A percentile compares a stretch with the other conserved stretches of the same genome.
Evolutionary conservation across 108 stramenopile species (phyloP).

Genomic region (Stephanodiscus triporus): DNA sequence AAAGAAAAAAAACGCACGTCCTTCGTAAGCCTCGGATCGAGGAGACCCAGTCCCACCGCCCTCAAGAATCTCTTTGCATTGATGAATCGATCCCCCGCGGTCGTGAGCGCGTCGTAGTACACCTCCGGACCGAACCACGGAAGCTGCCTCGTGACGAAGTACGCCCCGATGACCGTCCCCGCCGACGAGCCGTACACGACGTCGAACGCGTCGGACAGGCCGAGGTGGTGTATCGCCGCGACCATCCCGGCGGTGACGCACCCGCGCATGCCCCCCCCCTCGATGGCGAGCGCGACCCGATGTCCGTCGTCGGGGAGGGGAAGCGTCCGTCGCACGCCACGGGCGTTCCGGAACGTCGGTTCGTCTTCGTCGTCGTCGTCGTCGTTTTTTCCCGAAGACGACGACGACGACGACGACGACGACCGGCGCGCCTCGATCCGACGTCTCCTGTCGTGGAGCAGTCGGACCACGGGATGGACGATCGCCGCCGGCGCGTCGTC

Average conservation of each 20-base stretch:
- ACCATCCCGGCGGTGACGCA: conserved; percentile 96
- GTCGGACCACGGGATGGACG: conserved; percentile 75
- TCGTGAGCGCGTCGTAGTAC: conserved; percentile 92
- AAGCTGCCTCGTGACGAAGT: conserved; percentile 86
- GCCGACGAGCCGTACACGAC: conserved; percentile 94
- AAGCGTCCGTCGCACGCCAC: conserved; percentile 21
- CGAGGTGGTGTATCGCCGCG: conserved; percentile 82
- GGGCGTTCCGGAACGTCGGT: conserved; percentile 1
- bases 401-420: conserved; percentile 30
- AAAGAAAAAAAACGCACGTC: conserved; percentile 51
- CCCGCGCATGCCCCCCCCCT: conserved; percentile 97
- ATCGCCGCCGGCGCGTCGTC: no score
- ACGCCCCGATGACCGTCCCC: conserved; percentile 87
- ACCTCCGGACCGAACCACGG: conserved; percentile 94
- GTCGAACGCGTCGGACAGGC: conserved; percentile 84
- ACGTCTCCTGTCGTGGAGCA: conserved; percentile 64
- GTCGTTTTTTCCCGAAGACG: conserved; percentile 22
- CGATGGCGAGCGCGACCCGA: conserved; percentile 88
- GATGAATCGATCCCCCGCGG: conserved; percentile 82
- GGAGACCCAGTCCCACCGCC: conserved; percentile 80
- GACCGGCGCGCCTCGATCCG: conserved; percentile 21
- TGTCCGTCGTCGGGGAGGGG: conserved; percentile 50
- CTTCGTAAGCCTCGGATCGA: conserved; percentile 81
- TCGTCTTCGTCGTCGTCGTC: conserved; percentile 1
- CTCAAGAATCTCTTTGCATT: conserved; percentile 85